A percentile compares a stretch with the other conserved stretches of the same genome.
Conservation (phyloP, 2,329 filamentous ascomycete genomes). For the Penicillium palitans region DNA sequence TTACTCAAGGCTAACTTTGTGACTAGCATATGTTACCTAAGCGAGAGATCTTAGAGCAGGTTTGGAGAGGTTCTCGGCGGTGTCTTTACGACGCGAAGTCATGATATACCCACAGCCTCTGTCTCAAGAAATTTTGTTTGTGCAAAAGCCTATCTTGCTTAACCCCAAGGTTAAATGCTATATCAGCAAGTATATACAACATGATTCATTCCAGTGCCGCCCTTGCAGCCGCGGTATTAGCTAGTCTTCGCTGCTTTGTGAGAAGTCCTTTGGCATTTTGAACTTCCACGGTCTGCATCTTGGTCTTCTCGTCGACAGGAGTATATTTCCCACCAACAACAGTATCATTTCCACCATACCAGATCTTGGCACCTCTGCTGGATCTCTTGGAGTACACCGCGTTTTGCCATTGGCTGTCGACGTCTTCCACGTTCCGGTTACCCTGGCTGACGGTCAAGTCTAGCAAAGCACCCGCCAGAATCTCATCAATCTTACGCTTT, state of each 20-base stretch:
- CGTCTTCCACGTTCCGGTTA: constrained; percentile 31
- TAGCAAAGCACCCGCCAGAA: constrained; percentile 73
- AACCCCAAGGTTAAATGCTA: background rate
- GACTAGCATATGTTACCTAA: constrained; percentile 66
- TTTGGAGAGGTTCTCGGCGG: constrained; percentile 81
- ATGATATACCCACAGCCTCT: constrained; percentile 29
- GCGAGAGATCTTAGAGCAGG: constrained; percentile 73
- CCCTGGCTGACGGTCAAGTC: constrained; percentile 56
- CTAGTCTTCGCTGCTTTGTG: constrained; percentile 49
- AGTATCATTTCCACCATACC: constrained; percentile 58
- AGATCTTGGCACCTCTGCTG: constrained; percentile 53
- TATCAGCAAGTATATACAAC: constrained; percentile 11
- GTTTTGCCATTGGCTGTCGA: constrained; percentile 25
- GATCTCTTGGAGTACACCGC: constrained; percentile 27
- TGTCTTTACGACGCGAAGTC: constrained; percentile 73
- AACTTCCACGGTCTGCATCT: constrained; percentile 60
- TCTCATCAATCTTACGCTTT: constrained; percentile 82
- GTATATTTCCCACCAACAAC: constrained; percentile 59
- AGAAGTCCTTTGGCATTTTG: constrained; percentile 61
- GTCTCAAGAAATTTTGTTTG: background rate
- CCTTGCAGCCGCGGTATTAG: constrained; percentile 26
- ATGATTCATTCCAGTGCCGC: constrained; percentile 9
- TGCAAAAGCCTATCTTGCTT: background rate
- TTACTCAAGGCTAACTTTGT: constrained; percentile 7
- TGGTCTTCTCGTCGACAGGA: constrained; percentile 56